Base-by-base conservation (phyloP, 345 rosid genomes). In the Pseudoturritis turrita region DNA sequence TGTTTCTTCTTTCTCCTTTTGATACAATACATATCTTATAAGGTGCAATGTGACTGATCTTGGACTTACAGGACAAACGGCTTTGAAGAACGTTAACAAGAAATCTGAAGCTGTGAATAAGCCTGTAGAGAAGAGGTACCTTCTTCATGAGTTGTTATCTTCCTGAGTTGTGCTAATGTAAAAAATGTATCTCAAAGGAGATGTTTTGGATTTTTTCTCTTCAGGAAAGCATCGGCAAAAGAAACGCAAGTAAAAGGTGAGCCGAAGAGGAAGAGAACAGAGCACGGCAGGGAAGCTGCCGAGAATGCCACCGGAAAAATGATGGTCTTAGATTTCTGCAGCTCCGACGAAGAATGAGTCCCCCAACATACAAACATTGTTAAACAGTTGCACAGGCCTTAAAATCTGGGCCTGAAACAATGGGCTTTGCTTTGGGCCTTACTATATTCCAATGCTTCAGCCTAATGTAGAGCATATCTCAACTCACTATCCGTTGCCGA, bases 321-420 rank as follows among this genome's bases (percentile, higher is more conserved):
- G 91, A 91, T 94, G 73, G 88, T 86, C 74, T 60, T 91, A 18
- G 87, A 89, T 44, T 60, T 81, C 40, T 73, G 80, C 79, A 83
- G 84, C 78, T 94, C 95, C 5, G 97, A 89, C 25, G 94, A 90
- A 50, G 97, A 88, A 79, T 70, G 29, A 76, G 60, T 62, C 33
- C 31, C 33, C 47, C 47, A n/a, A 36, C 40, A 45, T 18, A 33
- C 45, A 15, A 28, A 40, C 44, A 58, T 12, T 36, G 28, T 62
- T 31, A 17, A 70, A 68, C 18, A 36, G 50, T 21, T 21, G 36
- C 15, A 22, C 33, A n/a, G 21, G 59, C 17, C 67, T 31, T 47
- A 17, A 26, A 41, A 43, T 5, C 7, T 33, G 43, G 26, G 26
- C 62, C 18, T 45, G 2, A 31, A 15, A 23, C 25, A 53, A 43